Evolutionary conservation across 768 basidiomycete species (phyloP), one percentile per base, ranked within the genome.

Genomic region (Lepiota venenata): DNA sequence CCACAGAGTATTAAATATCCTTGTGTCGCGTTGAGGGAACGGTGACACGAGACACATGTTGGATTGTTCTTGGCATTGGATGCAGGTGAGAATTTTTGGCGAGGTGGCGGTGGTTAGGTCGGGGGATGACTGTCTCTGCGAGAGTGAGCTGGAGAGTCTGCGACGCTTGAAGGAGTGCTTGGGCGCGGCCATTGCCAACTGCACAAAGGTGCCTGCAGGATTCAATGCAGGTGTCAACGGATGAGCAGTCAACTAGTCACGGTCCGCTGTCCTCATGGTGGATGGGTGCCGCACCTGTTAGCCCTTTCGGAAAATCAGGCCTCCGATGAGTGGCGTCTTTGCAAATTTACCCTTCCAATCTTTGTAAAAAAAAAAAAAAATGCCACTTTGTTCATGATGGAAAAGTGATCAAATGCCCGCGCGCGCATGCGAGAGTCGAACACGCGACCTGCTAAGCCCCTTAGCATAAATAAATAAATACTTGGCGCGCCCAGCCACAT

Each of bases 31-130:
- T 38, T 38, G 52, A 54, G 52, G 4, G 45, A 54, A 18, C 52
- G 52, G 45, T 46, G 52, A 14, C 52, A 54, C 6, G 52, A 47
- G 36, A 40, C 38, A 18, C 52, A 52, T 8, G 51, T 37, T 10
- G 51, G 29, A 2, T 45, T 45, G 7, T 45, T 27, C 1, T 43
- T 42, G 16, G 21, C 14, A 39, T 21, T 40, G 4, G 49, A 47
- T 6, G 15, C n/a, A n/a, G 22, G 45, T 45, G 36, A 21, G n/a
- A 15, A 25, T 47, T 18, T 27, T 21, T n/a, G 38, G 51, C 32
- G 32, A 32, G 32, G 21, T n/a, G 4, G 46, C 20, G 29, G 32
- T 35, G 29, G 46, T 9, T 32, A 18, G 14, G 16, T 36, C 46
- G 11, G 35, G 14, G 7, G 46, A 47, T 14, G 12, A 2, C 3